Percentiles rank a stretch among this genome's conserved stretches.
Conservation (phyloP, 345 rosid genomes). For the Theobroma cacao region DNA sequence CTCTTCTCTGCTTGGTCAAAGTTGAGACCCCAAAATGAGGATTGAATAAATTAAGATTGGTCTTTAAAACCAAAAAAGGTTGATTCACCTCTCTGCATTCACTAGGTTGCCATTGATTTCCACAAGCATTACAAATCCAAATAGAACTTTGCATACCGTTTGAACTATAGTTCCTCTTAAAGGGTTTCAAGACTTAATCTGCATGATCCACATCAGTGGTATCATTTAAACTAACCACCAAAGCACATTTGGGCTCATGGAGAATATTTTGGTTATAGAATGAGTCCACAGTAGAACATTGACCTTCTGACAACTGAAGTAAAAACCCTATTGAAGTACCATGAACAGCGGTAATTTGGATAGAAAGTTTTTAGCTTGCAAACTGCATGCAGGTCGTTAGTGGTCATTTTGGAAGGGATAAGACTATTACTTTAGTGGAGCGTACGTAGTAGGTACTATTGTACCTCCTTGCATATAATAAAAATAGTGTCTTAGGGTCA, state of each 20-base stretch:
- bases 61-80: constrained; percentile 84
- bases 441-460: neutral
- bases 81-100: constrained; percentile 71
- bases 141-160: constrained; percentile 65
- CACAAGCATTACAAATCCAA: constrained; percentile 83
- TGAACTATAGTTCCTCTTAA: constrained; percentile 55
- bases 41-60: constrained; percentile 81
- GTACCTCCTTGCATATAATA: neutral
- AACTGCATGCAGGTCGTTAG: neutral
- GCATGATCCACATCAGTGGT: constrained; percentile 93
- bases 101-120: constrained; percentile 80
- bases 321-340: constrained; percentile 83
- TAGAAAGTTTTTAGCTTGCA: neutral
- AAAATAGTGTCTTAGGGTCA: neutral
- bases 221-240: constrained; percentile 90
- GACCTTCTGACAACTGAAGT: constrained; percentile 84
- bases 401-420: neutral
- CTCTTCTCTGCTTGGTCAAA: constrained; percentile 58
- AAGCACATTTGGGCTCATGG: constrained; percentile 64
- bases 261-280: constrained; percentile 77
- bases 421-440: neutral
- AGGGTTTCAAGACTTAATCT: constrained; percentile 73
- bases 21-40: constrained; percentile 67
- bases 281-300: constrained; percentile 86
- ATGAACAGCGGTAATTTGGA: constrained; percentile 23